Base-by-base conservation (phyloP, 106 monocot species). In the Allium cepa region DNA sequence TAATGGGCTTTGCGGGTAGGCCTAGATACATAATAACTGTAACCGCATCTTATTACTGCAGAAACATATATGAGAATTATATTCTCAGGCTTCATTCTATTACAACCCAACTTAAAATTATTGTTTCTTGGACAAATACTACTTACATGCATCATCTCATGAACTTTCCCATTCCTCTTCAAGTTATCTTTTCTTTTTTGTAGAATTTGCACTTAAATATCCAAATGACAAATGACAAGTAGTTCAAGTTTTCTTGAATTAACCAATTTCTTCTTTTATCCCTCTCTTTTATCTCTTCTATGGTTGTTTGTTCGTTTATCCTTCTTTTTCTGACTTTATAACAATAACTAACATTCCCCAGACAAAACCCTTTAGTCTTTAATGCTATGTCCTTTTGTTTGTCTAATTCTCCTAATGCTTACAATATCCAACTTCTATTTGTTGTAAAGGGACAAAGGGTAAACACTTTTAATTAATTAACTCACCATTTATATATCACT, bases 231-330 rank as follows among this genome's bases (percentile, higher is more conserved):
- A 17, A 56, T 64, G 71, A 72, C 56, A 72, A 72, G 47, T 70
- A 75, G 60, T 78, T 51, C 70, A 50, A 78, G 68, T 57, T 73
- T 69, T 22, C 74, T 71, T 70, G 72, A 18, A 65, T 59, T 46
- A 50, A 27, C 50, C 50, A 69, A 58, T 52, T 47, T 5, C 70
- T 55, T 68, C 70, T 63, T 84, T 80, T 73, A 80, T 83, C 73
- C 79, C 78, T 77, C 73, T 59, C 93, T 86, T 93, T 93, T 83
- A 81, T 79, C 77, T 76, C 93, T 90, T 88, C 90, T 87, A 86
- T 78, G 82, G 60, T 53, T 73, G 47, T 47, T 72, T 67, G 48
- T 49, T 70, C 11, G 28, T 62, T 70, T 56, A 6, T 15, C 69
- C 71, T 74, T 49, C 65, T 8, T 50, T 58, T 70, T 56, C 1